Base-by-base conservation (phyloP, 1,284 basidiomycete species). In the Marasmius fiardii region DNA sequence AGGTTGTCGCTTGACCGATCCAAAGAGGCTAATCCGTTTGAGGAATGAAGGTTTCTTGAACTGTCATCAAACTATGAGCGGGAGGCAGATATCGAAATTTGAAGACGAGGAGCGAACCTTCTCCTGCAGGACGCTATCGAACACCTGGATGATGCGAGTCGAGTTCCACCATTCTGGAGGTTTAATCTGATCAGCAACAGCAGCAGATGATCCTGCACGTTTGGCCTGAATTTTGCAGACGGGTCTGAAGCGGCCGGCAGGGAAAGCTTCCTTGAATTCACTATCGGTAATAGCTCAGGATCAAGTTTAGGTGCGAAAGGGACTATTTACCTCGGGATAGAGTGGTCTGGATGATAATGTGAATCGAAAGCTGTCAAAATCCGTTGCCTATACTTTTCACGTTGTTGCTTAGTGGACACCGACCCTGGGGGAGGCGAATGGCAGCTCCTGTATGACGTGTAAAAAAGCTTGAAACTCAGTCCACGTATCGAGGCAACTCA, bases 231-330 rank as follows among this genome's bases (percentile, higher is more conserved):
- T 92, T 69, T 89, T 91, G 77, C 88, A 93, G 41, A 88, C 82
- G 11, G 89, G 89, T 45, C 87, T 76, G 75, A 93, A 93, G 50
- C 90, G 81, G 48, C 94, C 93, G 1, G 89, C 91, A 3, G 95
- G 94, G 75, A 96, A 98, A 2, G 95, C 93, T 66, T 97, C 92
- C 67, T 95, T 94, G 76, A 96, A 92, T 70, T 98, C 95, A 59
- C 89, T 90, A 61, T 41, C n/a, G 26, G 5, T 16, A 26, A 44
- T 12, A 61, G 8, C 12, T 39, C n/a, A 26, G 55, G 24, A 59
- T 39, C 24, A 33, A 60, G 34, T 8, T 28, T 14, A 20, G n/a
- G 7, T 41, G 20, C 34, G 53, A 34, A 43, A 37, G 18, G n/a
- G 66, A 10, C 4, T 31, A n/a, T 74, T 35, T 60, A 86, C 86